These are phyloP conservation scores for Aspergillus sp. DNA, from an alignment of 2,329 filamentous ascomycete species.

Conservation along the genomic window DNA sequence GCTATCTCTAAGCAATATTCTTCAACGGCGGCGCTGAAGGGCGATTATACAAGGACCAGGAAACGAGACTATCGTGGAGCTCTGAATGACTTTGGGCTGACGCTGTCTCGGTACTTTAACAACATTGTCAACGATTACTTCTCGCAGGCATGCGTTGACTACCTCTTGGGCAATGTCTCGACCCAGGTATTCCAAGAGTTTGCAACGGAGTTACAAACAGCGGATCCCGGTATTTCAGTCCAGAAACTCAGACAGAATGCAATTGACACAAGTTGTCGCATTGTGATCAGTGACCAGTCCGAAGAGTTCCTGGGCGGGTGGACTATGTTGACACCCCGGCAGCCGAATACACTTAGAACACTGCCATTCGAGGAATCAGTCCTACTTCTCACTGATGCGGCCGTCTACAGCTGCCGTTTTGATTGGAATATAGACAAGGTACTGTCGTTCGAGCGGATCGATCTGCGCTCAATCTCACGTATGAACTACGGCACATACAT, in stretches of 20 bases:
- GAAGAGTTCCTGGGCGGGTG: conserved; percentile 89
- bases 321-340: conserved; percentile 77
- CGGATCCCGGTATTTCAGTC: conserved; percentile 87
- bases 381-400: conserved; percentile 78
- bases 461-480: conserved; percentile 68
- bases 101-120: conserved; percentile 70
- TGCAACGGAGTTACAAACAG: conserved; percentile 86
- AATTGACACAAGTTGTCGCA: conserved; percentile 82
- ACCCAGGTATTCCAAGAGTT: conserved; percentile 90
- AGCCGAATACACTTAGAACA: conserved; percentile 66
- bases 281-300: conserved; percentile 77
- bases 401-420: conserved; percentile 85
- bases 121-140: conserved; percentile 99
- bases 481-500: conserved; percentile 86
- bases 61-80: conserved; percentile 91
- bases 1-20: conserved; percentile 95
- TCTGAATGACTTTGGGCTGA: conserved; percentile 85
- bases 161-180: conserved; percentile 83
- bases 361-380: conserved; percentile 85
- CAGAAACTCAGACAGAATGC: conserved; percentile 81
- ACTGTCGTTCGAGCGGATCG: conserved; percentile 82
- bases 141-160: conserved; percentile 92
- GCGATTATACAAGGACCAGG: conserved; percentile 88
- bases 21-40: conserved; percentile 92
- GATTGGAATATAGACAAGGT: conserved; percentile 97